Conservation (phyloP, 805 yeast species). For the Soucietia sequanensis region DNA sequence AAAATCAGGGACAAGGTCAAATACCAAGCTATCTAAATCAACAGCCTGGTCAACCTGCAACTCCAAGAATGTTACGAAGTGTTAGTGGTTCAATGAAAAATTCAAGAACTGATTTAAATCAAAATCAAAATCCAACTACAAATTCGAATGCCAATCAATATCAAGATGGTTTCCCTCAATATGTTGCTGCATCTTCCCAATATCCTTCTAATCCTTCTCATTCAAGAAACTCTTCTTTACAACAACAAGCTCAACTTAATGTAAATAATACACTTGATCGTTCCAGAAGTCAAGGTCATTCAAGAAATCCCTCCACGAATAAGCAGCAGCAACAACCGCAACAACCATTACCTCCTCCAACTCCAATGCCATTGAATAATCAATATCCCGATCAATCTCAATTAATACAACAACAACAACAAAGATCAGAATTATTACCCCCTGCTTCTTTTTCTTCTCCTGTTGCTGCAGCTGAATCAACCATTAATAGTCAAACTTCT, state of each 20-base stretch:
- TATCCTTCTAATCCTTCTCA: conserved; percentile 9
- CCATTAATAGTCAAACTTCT: neutral
- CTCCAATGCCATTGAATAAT: conserved; percentile 6
- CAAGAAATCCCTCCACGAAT: conserved; percentile 5
- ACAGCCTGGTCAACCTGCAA: conserved; percentile 51
- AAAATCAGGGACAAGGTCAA: neutral
- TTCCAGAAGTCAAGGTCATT: neutral
- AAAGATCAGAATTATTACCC: conserved; percentile 24
- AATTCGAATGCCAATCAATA: conserved; percentile 10
- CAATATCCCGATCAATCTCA: conserved; percentile 2
- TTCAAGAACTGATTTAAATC: conserved; percentile 9
- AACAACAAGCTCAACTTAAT: conserved; percentile 9
- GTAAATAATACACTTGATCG: conserved; percentile 5
- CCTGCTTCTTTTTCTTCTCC: conserved; percentile 27
- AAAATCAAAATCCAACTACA: conserved; percentile 2
- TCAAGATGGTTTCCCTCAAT: conserved; percentile 11
- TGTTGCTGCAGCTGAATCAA: too few relatives aligned
- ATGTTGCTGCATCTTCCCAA: conserved; percentile 6
- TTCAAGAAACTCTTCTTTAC: conserved; percentile 15
- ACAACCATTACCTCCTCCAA: conserved; percentile 4
- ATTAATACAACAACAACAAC: conserved; percentile 5
- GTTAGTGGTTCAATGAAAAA: conserved; percentile 36
- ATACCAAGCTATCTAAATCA: too few relatives aligned
- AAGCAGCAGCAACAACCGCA: conserved; percentile 5
- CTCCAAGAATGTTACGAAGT: conserved; percentile 67